Evolutionary conservation across 441 rosid species (phyloP).

Genomic region (Euphorbia corollata): DNA sequence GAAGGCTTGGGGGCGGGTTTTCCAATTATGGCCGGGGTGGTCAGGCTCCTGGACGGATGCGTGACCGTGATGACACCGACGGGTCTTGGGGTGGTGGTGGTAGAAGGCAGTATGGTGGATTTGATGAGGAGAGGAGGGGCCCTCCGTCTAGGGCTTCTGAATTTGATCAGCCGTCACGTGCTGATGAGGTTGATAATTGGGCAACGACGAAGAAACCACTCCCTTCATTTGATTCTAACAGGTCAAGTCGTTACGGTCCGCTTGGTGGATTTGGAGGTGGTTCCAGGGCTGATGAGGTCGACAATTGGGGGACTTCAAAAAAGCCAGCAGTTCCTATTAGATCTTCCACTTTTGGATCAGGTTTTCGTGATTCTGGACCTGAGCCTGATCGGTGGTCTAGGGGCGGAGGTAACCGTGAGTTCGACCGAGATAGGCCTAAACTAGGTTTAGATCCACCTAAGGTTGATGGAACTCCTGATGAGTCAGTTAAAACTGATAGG

Average conservation of each 20-base stretch:
- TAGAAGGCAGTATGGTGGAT: slow-evolving; percentile 54
- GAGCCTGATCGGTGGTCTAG: slow-evolving; percentile 66
- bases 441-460: slow-evolving; percentile 65
- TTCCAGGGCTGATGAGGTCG: slow-evolving; percentile 49
- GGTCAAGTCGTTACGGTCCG: slow-evolving; percentile 51
- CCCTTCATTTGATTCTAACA: slow-evolving; percentile 47
- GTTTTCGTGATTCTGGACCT: slow-evolving; percentile 49
- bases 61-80: slow-evolving; percentile 46
- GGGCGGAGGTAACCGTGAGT: slow-evolving; percentile 46
- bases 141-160: slow-evolving; percentile 73
- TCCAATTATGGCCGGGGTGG: slow-evolving; percentile 51
- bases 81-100: slow-evolving; percentile 51
- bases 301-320: slow-evolving; percentile 53
- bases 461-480: slow-evolving; percentile 35
- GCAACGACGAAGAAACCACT: slow-evolving; percentile 50
- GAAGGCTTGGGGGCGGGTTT: slow-evolving; percentile 82
- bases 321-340: slow-evolving; percentile 37
- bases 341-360: slow-evolving; percentile 58
- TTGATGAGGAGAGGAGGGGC: slow-evolving; percentile 74
- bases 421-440: slow-evolving; percentile 47
- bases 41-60: slow-evolving; percentile 30
- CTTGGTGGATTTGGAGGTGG: slow-evolving; percentile 41
- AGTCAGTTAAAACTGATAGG: slow-evolving; percentile 47
- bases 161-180: slow-evolving; percentile 68
- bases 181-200: slow-evolving; percentile 83